These are phyloP conservation scores for Keqinozyma sinolaborantium DNA, from an alignment of 1,139 yeast species.

Conservation along the genomic window DNA sequence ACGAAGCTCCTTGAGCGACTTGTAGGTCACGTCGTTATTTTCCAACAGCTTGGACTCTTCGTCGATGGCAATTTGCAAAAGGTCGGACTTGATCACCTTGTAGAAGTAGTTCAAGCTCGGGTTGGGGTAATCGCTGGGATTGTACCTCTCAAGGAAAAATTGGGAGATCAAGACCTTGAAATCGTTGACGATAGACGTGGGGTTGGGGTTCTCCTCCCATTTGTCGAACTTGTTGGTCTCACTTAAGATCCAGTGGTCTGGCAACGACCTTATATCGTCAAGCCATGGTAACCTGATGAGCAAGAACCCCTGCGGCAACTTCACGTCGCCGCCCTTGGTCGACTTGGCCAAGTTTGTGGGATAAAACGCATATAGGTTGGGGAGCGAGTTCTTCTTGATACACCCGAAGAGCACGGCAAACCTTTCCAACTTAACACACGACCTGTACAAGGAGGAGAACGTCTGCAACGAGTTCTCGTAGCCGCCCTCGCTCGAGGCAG, in stretches of 20 bases:
- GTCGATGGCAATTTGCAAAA: constrained; percentile 47
- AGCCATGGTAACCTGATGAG: constrained; percentile 59
- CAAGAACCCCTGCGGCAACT: constrained; percentile 63
- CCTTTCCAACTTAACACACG: constrained; percentile 48
- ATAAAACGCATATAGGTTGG: constrained; percentile 56
- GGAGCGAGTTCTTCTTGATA: constrained; percentile 49
- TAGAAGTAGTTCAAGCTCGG: constrained; percentile 70
- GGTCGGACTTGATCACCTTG: constrained; percentile 59
- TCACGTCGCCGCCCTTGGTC: constrained; percentile 12
- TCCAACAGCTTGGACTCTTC: constrained; percentile 7
- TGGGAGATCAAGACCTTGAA: constrained; percentile 15
- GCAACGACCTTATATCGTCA: constrained; percentile 59
- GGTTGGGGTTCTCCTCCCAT: constrained; percentile 5
- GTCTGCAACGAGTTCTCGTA: constrained; percentile 64
- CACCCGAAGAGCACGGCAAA: constrained; percentile 77
- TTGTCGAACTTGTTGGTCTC: constrained; percentile 7
- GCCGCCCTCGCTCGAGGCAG: constrained; percentile 25
- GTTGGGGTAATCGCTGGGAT: constrained; percentile 59
- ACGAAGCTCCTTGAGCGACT: constrained; percentile 4
- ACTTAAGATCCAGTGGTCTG: constrained; percentile 15
- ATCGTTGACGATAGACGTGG: constrained; percentile 11
- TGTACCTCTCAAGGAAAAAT: constrained; percentile 29
- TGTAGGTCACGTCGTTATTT: constrained; percentile 7
- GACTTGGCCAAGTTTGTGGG: constrained; percentile 42
- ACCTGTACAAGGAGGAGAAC: constrained; percentile 63